Base-by-base conservation (phyloP, 2,329 filamentous ascomycete species). In the Fusarium poae region DNA sequence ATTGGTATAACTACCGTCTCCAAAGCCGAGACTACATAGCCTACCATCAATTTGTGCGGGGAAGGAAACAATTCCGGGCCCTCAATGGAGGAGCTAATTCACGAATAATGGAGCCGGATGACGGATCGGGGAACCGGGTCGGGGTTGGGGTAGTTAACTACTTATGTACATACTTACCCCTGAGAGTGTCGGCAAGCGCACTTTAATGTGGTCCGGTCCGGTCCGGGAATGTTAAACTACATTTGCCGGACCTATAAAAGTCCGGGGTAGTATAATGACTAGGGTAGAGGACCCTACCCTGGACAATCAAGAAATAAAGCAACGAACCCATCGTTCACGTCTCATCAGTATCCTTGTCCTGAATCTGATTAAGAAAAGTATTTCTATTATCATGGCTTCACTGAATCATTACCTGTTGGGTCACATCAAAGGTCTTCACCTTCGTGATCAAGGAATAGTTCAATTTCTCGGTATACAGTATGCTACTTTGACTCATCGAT, bases 401-500 rank as follows among this genome's bases (percentile, higher is more conserved):
- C 27, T 57, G n/a, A 25, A 27, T 6, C 46, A 54, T 54, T 4
- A 12, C 35, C 35, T 5, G 16, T 7, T 57, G 10, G 49, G 55
- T 1, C 2, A 43, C 8, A 13, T 55, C 3, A 18, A 16, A 20
- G 55, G 55, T 9, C 9, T 23, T 12, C 23, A 6, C 12, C 8
- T 12, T 12, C 15, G 11, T 23, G 9, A 3, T 16, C 37, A 20
- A 23, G 37, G 5, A 4, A n/a, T 55, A 3, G 23, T 43, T 3
- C 49, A 57, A 8, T 57, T 6, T 20, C 37, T 57, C 3, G 23
- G 55, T 1, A 35, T 57, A 3, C 37, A 55, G 6, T 57, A 55
- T 15, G 49, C 55, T 13, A 43, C n/a, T 6, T 0, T 55, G 0
- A 6, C 37, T 35, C 49, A 57, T 30, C 55, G 30, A 0, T 55